Evolutionary conservation across 2,329 filamentous ascomycete species (phyloP), one percentile per base, ranked within the genome.

Genomic region (Septoria petroselini): DNA sequence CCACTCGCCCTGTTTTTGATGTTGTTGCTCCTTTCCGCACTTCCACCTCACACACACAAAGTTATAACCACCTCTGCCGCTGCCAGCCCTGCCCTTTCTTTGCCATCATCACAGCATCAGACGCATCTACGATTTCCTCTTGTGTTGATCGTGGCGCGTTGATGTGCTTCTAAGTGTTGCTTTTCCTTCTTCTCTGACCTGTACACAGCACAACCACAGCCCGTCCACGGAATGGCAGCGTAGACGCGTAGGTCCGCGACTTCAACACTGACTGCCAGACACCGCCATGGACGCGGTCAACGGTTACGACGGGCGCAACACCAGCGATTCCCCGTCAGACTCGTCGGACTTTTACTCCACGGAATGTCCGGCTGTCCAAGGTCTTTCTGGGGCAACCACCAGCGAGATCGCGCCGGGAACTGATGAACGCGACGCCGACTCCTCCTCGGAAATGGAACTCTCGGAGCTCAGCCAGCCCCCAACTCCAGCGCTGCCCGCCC

Each of bases 391-490:
- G 1, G 27, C 25, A 8, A 33, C 17, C 15, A 29, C 17, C 27
- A 27, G n/a, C 40, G 27, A 42, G 7, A 7, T 27, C 14, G 23
- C 23, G 23, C 23, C 23, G 9, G 23, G 9, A 27, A 27, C 23
- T 27, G 23, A 27, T 12, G 35, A 15, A 18, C 35, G 19, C 35
- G 35, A 38, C 35, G 35, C 51, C 35, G 58, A 62, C 25, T 50
- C 52, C 7, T 62, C 58, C 6, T 57, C 54, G 8, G 63, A 60
- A 15, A 65, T 65, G 63, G 62, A 65, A 12, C 30, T 64, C 11
- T 65, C 63, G 12, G 46, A 52, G 14, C 49, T 57, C 23, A 62
- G 56, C 50, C 56, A 57, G 23, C 40, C 54, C 9, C 19, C 53
- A 18, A 55, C 57, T 12, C 59, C 56, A 23, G 52, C 33, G 25